Percentiles rank a stretch among this genome's conserved stretches.
These are phyloP conservation scores for Cryptococcus hybrid DNA, from an alignment of 1,284 basidiomycete genomes.

Conservation along the genomic window DNA sequence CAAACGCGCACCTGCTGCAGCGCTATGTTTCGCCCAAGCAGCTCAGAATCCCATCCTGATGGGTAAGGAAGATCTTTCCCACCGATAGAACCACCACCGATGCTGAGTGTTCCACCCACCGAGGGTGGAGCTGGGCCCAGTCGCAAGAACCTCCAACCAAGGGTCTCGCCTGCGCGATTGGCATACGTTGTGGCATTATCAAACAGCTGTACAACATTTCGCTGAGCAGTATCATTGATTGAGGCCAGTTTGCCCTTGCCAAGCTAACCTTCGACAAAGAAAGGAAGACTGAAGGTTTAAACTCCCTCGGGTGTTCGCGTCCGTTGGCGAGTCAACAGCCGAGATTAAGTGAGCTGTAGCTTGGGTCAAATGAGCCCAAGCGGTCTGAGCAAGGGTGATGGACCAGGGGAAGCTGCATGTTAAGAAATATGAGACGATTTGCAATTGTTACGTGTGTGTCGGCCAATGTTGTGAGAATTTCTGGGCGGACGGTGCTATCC, in stretches of 20 bases:
- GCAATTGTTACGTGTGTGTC: conserved; percentile 36
- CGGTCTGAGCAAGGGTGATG: conserved; percentile 31
- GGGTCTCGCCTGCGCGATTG: conserved; percentile 26
- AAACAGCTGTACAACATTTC: conserved; percentile 36
- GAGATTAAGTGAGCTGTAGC: conserved; percentile 28
- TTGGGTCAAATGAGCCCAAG: conserved; percentile 37
- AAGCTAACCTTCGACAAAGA: conserved; percentile 31
- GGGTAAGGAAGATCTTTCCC: conserved; percentile 21
- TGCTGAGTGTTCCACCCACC: conserved; percentile 1
- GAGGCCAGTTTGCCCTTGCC: conserved; percentile 28
- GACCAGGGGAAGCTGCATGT: conserved; percentile 27
- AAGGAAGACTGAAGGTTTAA: conserved; percentile 34
- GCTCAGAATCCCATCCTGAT: conserved; percentile 44
- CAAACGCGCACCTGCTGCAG: conserved; percentile 32
- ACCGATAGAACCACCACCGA: conserved; percentile 6
- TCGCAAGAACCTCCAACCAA: conserved; percentile 31
- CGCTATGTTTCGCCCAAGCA: conserved; percentile 27
- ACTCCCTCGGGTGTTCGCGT: conserved; percentile 28
- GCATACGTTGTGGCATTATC: conserved; percentile 43
- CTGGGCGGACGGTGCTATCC: conserved; percentile 27
- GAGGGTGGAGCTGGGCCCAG: conserved; percentile 7
- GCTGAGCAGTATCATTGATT: conserved; percentile 35
- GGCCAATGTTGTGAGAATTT: conserved; percentile 36
- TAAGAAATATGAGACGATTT: conserved; percentile 27
- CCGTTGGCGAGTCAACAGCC: conserved; percentile 32